These are phyloP conservation scores for Ammopiptanthus mongolicus DNA, from an alignment of 306 rosid species.

Conservation along the genomic window DNA sequence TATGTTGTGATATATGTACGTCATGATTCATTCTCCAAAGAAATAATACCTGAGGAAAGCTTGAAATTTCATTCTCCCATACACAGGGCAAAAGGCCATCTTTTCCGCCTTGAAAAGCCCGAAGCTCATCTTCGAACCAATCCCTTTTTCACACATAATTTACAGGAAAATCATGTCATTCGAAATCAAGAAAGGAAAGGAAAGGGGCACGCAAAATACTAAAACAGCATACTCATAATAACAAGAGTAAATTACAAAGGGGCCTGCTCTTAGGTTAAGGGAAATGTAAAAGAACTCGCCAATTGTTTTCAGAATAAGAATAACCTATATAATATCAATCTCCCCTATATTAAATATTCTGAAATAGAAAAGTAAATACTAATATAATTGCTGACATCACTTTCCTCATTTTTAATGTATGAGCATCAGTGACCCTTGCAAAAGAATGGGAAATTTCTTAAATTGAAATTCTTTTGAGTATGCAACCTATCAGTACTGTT, in stretches of 20 bases:
- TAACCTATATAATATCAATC: not conserved
- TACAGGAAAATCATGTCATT: conserved; percentile 13
- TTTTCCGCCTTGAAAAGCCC: conserved; percentile 94
- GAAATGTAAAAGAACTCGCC: not conserved
- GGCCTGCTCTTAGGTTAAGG: not conserved
- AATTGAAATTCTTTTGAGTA: conserved; percentile 1
- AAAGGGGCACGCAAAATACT: not conserved
- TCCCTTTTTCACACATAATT: conserved; percentile 54
- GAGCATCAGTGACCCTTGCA: not conserved
- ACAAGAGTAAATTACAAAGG: not conserved
- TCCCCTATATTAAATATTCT: not conserved
- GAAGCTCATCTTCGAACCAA: conserved; percentile 97
- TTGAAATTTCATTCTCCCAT: conserved; percentile 86
- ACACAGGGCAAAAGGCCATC: conserved; percentile 85
- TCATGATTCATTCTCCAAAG: not conserved
- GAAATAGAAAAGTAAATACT: not conserved
- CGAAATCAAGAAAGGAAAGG: not conserved
- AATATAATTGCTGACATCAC: not conserved
- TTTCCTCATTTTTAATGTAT: not conserved
- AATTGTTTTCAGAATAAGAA: conserved; percentile 7
- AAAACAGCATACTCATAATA: not conserved
- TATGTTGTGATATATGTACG: not conserved
- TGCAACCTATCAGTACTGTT: not conserved
- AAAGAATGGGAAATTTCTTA: not conserved
- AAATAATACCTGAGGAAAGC: conserved; percentile 80